Evolutionary conservation across 1,284 basidiomycete species (phyloP), one percentile per base, ranked within the genome.

Genomic region (Pholiota adiposa): DNA sequence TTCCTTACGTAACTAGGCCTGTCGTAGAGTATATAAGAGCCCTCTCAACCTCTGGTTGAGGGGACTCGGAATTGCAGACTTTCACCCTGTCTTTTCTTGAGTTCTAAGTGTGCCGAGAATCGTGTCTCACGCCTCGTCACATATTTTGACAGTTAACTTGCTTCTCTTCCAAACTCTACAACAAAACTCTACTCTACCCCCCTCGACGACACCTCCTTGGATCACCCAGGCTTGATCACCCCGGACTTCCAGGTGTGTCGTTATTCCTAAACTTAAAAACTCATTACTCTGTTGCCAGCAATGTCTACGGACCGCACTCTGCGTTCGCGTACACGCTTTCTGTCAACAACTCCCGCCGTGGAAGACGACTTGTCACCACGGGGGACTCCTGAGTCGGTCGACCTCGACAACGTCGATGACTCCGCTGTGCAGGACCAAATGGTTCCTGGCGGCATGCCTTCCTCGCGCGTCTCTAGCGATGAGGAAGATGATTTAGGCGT

Each of bases 201-300:
- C 11, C 21, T 54, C 43, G 41, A 50, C 16, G 23, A 51, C 34
- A 21, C 4, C 14, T 25, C 36, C 21, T 50, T 21, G 41, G 40
- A 46, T 38, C 23, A 43, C 40, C 51, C 50, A 46, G 54, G 59
- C 25, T 49, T 60, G 54, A 56, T 53, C 59, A 60, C 54, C 50
- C 59, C 29, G 52, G 50, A 48, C n/a, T 34, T 38, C 51, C 51
- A 54, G 49, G 52, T 59, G n/a, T n/a, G n/a, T n/a, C n/a, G n/a
- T n/a, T n/a, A 43, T n/a, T n/a, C n/a, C n/a, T n/a, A 9, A 51
- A 18, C 23, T 48, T 27, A 48, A 27, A 25, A 36, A 21, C 23
- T 11, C 25, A 21, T 33, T 23, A 52, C 33, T 52, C 51, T 38
- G 51, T 52, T 41, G 38, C 23, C 23, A 31, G 36, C 7, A 11